Evolutionary conservation across 2,329 filamentous ascomycete genomes (phyloP).

Genomic region (Colletotrichum kahawae): DNA sequence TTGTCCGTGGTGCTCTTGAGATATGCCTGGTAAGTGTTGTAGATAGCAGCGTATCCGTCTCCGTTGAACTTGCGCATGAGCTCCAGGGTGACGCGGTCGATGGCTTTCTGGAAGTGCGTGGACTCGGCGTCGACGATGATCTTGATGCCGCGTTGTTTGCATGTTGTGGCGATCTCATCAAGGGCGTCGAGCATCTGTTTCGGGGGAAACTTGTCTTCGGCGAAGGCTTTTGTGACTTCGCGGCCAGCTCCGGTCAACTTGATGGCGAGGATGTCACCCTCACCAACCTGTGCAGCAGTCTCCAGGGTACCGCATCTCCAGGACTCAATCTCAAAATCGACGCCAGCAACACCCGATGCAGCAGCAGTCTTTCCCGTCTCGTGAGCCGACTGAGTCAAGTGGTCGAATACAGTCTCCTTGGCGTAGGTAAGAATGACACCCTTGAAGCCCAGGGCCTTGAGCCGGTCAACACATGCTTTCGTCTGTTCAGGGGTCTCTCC

Average conservation of each 20-base stretch:
- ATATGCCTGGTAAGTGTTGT: slow-evolving; percentile 63
- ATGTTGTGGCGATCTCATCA: slow-evolving; percentile 41
- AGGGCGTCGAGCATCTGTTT: slow-evolving; percentile 47
- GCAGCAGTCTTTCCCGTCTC: slow-evolving; percentile 2
- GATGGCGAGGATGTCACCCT: slow-evolving; percentile 40
- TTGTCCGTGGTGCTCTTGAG: slow-evolving; percentile 50
- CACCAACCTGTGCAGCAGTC: slow-evolving; percentile 34
- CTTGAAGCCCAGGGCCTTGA: slow-evolving; percentile 55
- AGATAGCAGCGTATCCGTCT: slow-evolving; percentile 38
- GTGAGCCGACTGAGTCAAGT: slow-evolving; percentile 29
- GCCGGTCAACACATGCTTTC: slow-evolving; percentile 42
- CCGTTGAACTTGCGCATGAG: slow-evolving; percentile 45
- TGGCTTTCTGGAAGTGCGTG: slow-evolving; percentile 47
- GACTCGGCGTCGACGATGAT: slow-evolving; percentile 53
- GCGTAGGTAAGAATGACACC: slow-evolving; percentile 64
- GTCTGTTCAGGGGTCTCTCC: slow-evolving; percentile 55
- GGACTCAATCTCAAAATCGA: slow-evolving; percentile 37
- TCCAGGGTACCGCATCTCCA: slow-evolving; percentile 37
- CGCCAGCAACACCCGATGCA: neutral
- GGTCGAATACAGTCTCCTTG: slow-evolving; percentile 45
- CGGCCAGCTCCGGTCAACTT: slow-evolving; percentile 50
- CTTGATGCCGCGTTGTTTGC: slow-evolving; percentile 42
- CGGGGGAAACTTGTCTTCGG: slow-evolving; percentile 36
- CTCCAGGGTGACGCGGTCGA: slow-evolving; percentile 35
- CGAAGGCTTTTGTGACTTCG: slow-evolving; percentile 41